These are phyloP conservation scores for Westerdykella ornata DNA, from an alignment of 2,329 filamentous ascomycete genomes.

Conservation along the genomic window DNA sequence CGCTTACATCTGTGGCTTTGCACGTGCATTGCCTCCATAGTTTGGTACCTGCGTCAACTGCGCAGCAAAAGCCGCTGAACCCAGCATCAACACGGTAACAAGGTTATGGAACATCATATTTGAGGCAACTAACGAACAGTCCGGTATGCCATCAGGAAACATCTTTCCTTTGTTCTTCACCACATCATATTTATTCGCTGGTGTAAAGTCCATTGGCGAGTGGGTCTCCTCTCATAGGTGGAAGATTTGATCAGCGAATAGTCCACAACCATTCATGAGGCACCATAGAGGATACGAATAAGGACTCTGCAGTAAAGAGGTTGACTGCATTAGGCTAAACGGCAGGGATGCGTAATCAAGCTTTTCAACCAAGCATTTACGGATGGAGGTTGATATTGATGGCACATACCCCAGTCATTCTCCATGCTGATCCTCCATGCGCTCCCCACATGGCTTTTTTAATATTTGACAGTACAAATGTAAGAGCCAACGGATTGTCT, in stretches of 20 bases:
- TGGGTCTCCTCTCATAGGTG: slow-evolving; percentile 7
- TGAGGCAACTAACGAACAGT: neutral
- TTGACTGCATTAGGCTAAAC: slow-evolving; percentile 12
- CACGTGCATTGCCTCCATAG: slow-evolving; percentile 20
- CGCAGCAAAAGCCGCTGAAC: slow-evolving; percentile 14
- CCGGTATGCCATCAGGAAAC: neutral
- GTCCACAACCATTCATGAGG: neutral
- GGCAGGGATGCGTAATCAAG: slow-evolving; percentile 14
- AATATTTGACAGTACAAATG: too few species aligned
- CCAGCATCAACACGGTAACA: slow-evolving; percentile 8
- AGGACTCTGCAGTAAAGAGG: neutral
- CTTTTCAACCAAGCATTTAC: slow-evolving; percentile 21
- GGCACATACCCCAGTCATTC: slow-evolving; percentile 9
- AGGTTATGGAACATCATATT: slow-evolving; percentile 15
- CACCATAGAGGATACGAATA: neutral
- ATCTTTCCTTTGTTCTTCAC: neutral
- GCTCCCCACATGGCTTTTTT: too few species aligned
- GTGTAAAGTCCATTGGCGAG: neutral
- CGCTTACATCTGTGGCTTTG: slow-evolving; percentile 25
- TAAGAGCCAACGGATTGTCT: too few species aligned
- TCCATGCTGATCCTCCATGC: slow-evolving; percentile 6
- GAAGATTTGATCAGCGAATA: slow-evolving; percentile 1
- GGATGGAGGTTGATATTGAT: neutral
- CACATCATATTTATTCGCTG: slow-evolving; percentile 5
- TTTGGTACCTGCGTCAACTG: slow-evolving; percentile 23